Base-by-base conservation (phyloP, 768 basidiomycete genomes). In the Amanita exitialis region DNA sequence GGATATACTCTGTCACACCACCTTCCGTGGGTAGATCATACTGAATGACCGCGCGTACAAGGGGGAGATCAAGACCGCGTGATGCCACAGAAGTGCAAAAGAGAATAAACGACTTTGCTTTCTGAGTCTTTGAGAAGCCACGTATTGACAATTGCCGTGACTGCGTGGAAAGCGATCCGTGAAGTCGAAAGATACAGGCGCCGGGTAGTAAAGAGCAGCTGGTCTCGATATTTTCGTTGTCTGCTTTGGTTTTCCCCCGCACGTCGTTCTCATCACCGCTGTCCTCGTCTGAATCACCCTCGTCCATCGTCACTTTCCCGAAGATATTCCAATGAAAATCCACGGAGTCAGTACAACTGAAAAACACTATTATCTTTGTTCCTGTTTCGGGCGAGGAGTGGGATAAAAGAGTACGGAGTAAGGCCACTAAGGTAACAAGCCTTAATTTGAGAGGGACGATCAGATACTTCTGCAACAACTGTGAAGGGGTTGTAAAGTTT, bases 21-120 rank as follows among this genome's bases (percentile, higher is more conserved):
- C 93, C 90, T 71, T 99, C 96, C 0, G 96, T 98, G 0, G 96
- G 95, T 18, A 98, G 78, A 63, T 99, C 96, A 61, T 96, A 96
- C 62, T 99, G 96, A 28, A 98, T 70, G 54, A 99, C 93, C 2
- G 90, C 89, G 32, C 86, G 83, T 6, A 98, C 93, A n/a, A 89
- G 76, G 4, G 93, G 93, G 23, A 99, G 72, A 68, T 98, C 95
- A 21, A 99, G 78, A 62, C 96, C 96, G 62, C 96, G 90, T n/a
- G 96, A 93, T 2, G 96, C 96, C 47, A 99, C 94, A 7, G 92
- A 95, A 1, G 96, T 99, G 64, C 94, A 97, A 41, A 98, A 75
- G 3, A 99, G 75, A 44, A 99, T 76, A 1, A 93, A 83, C 3
- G 81, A 77, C 0, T 67, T 64, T 3, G 68, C 51, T 12, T 59